phyloP scores from a whole-genome alignment of 2,329 filamentous ascomycete species.

The Penicillium sp. region DNA sequence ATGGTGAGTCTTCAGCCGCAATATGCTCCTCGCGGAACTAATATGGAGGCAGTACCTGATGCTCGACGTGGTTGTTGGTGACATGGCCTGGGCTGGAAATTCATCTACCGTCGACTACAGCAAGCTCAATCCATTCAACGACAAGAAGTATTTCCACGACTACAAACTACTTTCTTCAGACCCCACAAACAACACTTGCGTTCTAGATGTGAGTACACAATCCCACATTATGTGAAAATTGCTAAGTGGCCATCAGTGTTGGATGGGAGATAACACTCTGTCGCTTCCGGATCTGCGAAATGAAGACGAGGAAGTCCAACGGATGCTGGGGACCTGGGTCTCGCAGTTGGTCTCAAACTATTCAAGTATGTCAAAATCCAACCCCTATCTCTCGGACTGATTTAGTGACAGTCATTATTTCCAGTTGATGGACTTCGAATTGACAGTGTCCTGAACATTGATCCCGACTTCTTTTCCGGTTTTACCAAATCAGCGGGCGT shows the following conservation, averaged over 20 bases:
- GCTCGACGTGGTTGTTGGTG: constrained; percentile 55
- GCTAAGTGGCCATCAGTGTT: constrained; percentile 33
- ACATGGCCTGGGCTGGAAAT: constrained; percentile 21
- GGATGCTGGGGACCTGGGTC: constrained; percentile 47
- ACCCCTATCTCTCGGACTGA: not conserved
- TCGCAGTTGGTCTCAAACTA: constrained; percentile 45
- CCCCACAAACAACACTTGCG: constrained; percentile 5
- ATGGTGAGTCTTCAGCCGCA: constrained; percentile 35
- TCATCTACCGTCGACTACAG: constrained; percentile 26
- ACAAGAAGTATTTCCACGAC: constrained; percentile 27
- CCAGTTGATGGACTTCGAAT: constrained; percentile 53
- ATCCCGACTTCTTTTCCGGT: constrained; percentile 42
- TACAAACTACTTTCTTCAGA: constrained; percentile 16
- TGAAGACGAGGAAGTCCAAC: constrained; percentile 42
- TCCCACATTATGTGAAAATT: not conserved
- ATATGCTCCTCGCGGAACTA: not conserved
- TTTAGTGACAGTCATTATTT: not conserved
- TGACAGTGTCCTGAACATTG: constrained; percentile 52
- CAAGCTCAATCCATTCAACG: constrained; percentile 29
- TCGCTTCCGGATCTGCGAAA: constrained; percentile 51
- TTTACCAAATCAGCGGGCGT: constrained; percentile 42
- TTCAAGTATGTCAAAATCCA: constrained; percentile 21
- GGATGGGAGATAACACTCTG: constrained; percentile 53
- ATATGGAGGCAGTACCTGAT: constrained; percentile 51
- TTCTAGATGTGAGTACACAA: constrained; percentile 9